phyloP scores from a whole-genome alignment of 1,139 yeast genomes.

The Suzukiozyma palmioleophila region DNA sequence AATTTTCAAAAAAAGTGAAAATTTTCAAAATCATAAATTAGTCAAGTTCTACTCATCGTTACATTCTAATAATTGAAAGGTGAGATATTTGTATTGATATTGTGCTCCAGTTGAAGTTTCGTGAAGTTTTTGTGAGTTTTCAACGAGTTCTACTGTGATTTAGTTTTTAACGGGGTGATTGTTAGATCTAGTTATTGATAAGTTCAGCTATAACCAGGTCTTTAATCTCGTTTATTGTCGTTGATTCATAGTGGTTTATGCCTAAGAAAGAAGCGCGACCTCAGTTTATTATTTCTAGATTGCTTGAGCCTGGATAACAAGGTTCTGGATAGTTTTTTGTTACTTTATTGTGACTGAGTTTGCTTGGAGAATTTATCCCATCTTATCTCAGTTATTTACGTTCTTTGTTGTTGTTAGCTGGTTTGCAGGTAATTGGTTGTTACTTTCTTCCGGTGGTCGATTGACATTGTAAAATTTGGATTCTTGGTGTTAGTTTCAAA shows the following conservation, averaged over 20 bases:
- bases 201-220: background rate
- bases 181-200: background rate
- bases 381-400: background rate
- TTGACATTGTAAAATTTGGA: background rate
- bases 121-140: background rate
- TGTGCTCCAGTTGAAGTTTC: background rate
- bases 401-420: background rate
- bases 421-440: background rate
- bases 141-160: background rate
- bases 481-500: conserved; percentile 22
- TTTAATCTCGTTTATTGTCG: background rate
- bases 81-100: background rate
- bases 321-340: too few relatives aligned
- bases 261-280: conserved; percentile 47
- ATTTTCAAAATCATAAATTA: too few relatives aligned
- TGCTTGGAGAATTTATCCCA: too few relatives aligned
- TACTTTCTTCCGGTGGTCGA: background rate
- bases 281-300: conserved; percentile 20
- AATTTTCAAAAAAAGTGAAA: too few relatives aligned
- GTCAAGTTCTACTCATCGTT: too few relatives aligned
- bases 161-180: background rate
- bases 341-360: too few relatives aligned
- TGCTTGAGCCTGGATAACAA: conserved; percentile 46
- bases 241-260: conserved; percentile 27
- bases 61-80: too few relatives aligned